Percentiles rank a stretch among this genome's conserved stretches.
Conservation (phyloP, 2,329 filamentous ascomycete genomes). For the Malbranchea zuffiana region DNA sequence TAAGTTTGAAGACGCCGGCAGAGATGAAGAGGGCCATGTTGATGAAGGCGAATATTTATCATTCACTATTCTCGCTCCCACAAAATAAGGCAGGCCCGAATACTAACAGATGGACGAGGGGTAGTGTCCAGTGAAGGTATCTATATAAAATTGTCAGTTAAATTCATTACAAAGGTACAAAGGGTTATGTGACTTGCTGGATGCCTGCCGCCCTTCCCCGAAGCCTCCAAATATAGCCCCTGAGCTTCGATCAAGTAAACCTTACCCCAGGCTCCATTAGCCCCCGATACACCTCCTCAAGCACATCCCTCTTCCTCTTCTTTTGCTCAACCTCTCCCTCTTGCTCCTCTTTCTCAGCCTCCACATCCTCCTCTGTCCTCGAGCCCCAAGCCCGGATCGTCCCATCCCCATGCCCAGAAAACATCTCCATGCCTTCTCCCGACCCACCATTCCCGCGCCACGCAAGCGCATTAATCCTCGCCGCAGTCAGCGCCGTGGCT, state of each 20-base stretch:
- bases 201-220: too few relatives aligned
- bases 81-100: too few relatives aligned
- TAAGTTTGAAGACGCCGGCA: too few relatives aligned
- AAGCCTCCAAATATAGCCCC: too few relatives aligned
- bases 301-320: constrained; percentile 62
- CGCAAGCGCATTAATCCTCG: constrained; percentile 61
- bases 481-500: constrained; percentile 41
- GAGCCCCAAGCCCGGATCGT: constrained; percentile 72
- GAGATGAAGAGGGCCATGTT: too few relatives aligned
- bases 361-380: constrained; percentile 39
- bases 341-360: constrained; percentile 36
- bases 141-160: too few relatives aligned
- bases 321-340: constrained; percentile 42
- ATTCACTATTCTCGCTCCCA: too few relatives aligned
- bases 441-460: constrained; percentile 58
- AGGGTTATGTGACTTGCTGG: too few relatives aligned
- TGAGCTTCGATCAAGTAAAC: constrained; percentile 43
- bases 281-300: constrained; percentile 70
- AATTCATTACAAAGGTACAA: too few relatives aligned
- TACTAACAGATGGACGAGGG: too few relatives aligned
- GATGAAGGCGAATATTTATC: too few relatives aligned
- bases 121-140: too few relatives aligned
- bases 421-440: constrained; percentile 55
- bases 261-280: constrained; percentile 63
- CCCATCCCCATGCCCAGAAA: constrained; percentile 74